Percentiles rank a stretch among this genome's conserved stretches.
These are phyloP conservation scores for Penicillium flavigenum DNA, from an alignment of 495 filamentous ascomycete genomes.

Conservation along the genomic window DNA sequence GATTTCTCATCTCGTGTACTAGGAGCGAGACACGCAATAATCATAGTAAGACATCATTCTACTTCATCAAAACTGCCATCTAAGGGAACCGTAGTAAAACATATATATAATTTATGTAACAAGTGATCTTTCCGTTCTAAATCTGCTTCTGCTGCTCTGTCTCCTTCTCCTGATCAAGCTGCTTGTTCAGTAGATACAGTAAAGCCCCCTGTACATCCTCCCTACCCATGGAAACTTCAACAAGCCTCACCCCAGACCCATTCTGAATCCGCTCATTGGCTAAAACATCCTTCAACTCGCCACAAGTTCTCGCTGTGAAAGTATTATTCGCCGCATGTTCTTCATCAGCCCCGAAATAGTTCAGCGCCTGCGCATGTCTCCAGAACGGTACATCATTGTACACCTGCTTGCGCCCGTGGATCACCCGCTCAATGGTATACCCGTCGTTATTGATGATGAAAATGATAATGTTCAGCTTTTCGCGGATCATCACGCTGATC, in stretches of 20 bases:
- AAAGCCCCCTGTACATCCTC: conserved; percentile 43
- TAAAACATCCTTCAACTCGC: conserved; percentile 38
- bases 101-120: background rate
- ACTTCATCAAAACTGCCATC: background rate
- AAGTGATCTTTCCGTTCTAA: background rate
- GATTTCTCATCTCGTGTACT: conserved; percentile 16
- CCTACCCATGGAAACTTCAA: conserved; percentile 48
- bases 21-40: conserved; percentile 22
- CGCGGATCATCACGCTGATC: conserved; percentile 71
- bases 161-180: conserved; percentile 26
- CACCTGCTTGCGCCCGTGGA: conserved; percentile 68
- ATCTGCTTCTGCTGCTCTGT: background rate
- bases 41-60: conserved; percentile 20
- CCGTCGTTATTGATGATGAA: conserved; percentile 77
- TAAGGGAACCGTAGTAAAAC: background rate
- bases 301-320: conserved; percentile 36
- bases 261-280: conserved; percentile 31
- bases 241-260: conserved; percentile 42
- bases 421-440: conserved; percentile 72
- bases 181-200: conserved; percentile 28
- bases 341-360: conserved; percentile 45
- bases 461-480: conserved; percentile 66
- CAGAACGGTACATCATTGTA: conserved; percentile 74
- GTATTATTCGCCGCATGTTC: conserved; percentile 26
- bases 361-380: conserved; percentile 53